Evolutionary conservation across 768 basidiomycete species (phyloP).

Genomic region (Lentinula boryana): DNA sequence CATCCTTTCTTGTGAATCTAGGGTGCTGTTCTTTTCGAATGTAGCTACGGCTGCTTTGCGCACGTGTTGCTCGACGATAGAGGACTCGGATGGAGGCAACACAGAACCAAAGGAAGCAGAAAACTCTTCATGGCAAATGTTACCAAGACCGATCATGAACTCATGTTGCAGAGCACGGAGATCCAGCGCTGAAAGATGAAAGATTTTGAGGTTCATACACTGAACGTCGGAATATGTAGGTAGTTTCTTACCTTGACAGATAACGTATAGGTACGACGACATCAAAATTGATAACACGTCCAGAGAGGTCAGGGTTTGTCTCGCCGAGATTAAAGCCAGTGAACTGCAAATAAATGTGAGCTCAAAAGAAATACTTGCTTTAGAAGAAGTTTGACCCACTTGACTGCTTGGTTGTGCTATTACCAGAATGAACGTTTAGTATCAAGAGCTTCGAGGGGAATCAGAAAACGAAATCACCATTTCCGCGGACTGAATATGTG

Average conservation of each 20-base stretch:
- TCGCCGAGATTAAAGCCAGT: conserved; percentile 66
- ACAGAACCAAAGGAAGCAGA: conserved; percentile 34
- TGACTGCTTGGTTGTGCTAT: conserved; percentile 74
- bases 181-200: conserved; percentile 50
- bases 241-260: conserved; percentile 50
- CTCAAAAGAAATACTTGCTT: not conserved
- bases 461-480: conserved; percentile 26
- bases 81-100: conserved; percentile 19
- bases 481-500: conserved; percentile 78
- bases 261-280: conserved; percentile 65
- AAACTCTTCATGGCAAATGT: conserved; percentile 47
- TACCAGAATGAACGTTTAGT: not conserved
- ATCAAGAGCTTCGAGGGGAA: not conserved
- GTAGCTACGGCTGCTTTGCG: conserved; percentile 12
- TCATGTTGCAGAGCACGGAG: conserved; percentile 67
- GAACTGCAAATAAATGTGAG: conserved; percentile 26
- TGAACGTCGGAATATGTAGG: not conserved
- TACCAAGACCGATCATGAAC: conserved; percentile 40
- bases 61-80: not conserved
- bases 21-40: conserved; percentile 61
- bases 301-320: conserved; percentile 63
- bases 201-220: conserved; percentile 1
- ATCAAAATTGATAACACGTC: conserved; percentile 67
- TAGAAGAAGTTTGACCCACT: conserved; percentile 35
- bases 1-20: conserved; percentile 72